Evolutionary conservation across 2,329 filamentous ascomycete genomes (phyloP).

Genomic region (Fusarium pilosicola): DNA sequence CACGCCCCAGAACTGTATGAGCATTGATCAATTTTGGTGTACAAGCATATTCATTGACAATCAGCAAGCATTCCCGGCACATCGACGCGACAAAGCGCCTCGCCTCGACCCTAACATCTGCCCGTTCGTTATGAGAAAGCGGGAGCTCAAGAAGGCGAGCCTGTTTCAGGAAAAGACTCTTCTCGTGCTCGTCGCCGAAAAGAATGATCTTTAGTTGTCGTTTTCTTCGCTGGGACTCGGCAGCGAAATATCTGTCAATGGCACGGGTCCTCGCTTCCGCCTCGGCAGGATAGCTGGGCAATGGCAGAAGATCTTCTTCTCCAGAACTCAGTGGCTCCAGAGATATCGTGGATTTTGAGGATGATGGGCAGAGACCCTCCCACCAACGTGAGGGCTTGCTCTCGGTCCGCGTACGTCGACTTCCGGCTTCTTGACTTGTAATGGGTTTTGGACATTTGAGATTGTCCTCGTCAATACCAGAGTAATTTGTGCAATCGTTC

Average conservation of each 20-base stretch:
- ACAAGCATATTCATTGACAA: not conserved
- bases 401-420: not conserved
- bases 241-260: not conserved
- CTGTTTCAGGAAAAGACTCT: not conserved
- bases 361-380: not conserved
- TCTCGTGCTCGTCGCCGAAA: not conserved
- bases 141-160: not conserved
- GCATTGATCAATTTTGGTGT: not conserved
- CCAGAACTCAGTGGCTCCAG: rapidly evolving
- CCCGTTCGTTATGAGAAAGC: rapidly evolving
- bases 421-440: not conserved
- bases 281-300: not conserved
- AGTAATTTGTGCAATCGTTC: rapidly evolving
- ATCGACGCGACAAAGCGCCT: not conserved
- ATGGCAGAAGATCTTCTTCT: rapidly evolving
- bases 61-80: not conserved
- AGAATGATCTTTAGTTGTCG: not conserved
- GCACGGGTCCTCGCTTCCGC: not conserved
- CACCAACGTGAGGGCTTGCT: not conserved
- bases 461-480: not conserved
- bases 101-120: not conserved
- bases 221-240: not conserved
- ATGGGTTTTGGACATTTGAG: not conserved
- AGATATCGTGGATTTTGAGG: not conserved
- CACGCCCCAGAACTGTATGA: not conserved